These are phyloP conservation scores for Lactarius vividus DNA, from an alignment of 768 basidiomycete genomes.

Conservation along the genomic window DNA sequence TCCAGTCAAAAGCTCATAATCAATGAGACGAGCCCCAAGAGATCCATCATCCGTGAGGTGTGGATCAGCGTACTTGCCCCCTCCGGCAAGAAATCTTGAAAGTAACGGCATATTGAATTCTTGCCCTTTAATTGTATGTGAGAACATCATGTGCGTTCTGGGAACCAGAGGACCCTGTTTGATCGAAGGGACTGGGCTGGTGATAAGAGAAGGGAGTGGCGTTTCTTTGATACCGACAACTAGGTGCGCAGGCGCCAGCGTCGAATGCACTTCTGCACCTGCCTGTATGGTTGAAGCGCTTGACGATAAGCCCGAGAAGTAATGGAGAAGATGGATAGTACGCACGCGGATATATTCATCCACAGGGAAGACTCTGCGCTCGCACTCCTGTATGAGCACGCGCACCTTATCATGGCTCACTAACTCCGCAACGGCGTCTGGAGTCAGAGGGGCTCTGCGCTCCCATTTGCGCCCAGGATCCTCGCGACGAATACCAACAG, in stretches of 20 bases:
- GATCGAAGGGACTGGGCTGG: slow-evolving; percentile 39
- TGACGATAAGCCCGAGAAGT: not conserved
- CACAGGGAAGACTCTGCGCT: slow-evolving; percentile 67
- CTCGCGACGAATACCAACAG: slow-evolving; percentile 67
- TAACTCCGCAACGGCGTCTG: slow-evolving; percentile 63
- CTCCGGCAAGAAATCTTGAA: slow-evolving; percentile 49
- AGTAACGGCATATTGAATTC: slow-evolving; percentile 81
- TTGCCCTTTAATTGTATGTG: slow-evolving; percentile 87
- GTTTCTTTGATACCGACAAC: slow-evolving; percentile 89
- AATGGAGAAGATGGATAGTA: slow-evolving; percentile 10
- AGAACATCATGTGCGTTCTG: slow-evolving; percentile 87
- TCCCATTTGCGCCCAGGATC: slow-evolving; percentile 85
- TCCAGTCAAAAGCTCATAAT: slow-evolving; percentile 79
- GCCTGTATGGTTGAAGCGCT: slow-evolving; percentile 46
- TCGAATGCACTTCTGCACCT: slow-evolving; percentile 63
- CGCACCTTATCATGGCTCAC: slow-evolving; percentile 52
- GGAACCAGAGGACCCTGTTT: slow-evolving; percentile 33
- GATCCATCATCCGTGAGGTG: slow-evolving; percentile 7
- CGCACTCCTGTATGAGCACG: slow-evolving; percentile 75
- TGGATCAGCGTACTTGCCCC: slow-evolving; percentile 15
- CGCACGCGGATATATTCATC: slow-evolving; percentile 65
- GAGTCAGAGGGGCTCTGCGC: slow-evolving; percentile 78
- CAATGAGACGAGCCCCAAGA: slow-evolving; percentile 57
- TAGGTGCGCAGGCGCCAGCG: slow-evolving; percentile 65
- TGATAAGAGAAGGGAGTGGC: slow-evolving; percentile 59